phyloP scores from a whole-genome alignment of 495 filamentous ascomycete species.

The Parachaetomium inaequale region DNA sequence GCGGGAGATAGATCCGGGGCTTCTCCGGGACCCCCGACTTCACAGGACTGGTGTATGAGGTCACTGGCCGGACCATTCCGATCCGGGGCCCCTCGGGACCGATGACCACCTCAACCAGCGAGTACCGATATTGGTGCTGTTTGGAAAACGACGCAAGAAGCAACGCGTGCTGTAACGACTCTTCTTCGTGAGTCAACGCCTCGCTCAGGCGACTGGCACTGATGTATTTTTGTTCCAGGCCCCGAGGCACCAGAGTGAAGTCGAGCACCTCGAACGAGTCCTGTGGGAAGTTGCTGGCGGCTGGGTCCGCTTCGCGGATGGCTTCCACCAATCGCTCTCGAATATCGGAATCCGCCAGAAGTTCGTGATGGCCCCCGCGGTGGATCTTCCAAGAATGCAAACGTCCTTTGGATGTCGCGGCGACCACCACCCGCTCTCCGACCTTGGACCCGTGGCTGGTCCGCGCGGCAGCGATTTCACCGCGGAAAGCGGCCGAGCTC shows the following conservation, averaged over 20 bases:
- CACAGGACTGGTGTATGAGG: conserved; percentile 54
- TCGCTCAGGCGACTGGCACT: conserved; percentile 43
- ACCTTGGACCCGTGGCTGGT: conserved; percentile 63
- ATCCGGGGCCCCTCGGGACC: conserved; percentile 37
- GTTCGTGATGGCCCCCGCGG: conserved; percentile 66
- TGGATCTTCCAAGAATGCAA: conserved; percentile 84
- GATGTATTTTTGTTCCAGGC: conserved; percentile 39
- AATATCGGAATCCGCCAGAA: conserved; percentile 46
- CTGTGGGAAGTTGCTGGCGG: conserved; percentile 21
- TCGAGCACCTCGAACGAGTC: conserved; percentile 50
- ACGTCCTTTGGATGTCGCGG: conserved; percentile 67
- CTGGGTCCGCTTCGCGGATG: conserved; percentile 33
- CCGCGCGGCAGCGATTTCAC: conserved; percentile 72
- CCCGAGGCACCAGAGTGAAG: conserved; percentile 45
- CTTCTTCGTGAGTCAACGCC: conserved; percentile 38
- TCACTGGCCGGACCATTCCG: conserved; percentile 58
- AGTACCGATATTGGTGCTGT: conserved; percentile 38
- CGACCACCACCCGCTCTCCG: conserved; percentile 80
- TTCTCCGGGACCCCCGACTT: conserved; percentile 40
- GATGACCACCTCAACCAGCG: conserved; percentile 45
- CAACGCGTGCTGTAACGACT: conserved; percentile 43
- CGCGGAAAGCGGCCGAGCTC: conserved; percentile 59
- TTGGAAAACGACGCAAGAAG: conserved; percentile 39
- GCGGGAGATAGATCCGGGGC: conserved; percentile 73
- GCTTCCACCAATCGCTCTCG: conserved; percentile 35